Evolutionary conservation across 1,284 basidiomycete species (phyloP).

Genomic region (Trichosporon sp.): DNA sequence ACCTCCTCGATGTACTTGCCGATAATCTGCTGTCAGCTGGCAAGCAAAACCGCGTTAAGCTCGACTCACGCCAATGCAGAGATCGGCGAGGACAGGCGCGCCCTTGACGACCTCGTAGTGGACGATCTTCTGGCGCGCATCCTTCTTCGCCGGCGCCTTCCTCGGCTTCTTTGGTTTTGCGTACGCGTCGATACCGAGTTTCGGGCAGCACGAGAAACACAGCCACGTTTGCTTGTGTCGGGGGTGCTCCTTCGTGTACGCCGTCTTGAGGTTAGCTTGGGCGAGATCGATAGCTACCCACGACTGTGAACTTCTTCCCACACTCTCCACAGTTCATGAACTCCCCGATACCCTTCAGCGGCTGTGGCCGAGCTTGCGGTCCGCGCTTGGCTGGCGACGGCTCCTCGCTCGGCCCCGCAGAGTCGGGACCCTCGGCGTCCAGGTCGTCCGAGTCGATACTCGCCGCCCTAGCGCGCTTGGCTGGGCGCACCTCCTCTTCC

Average conservation of each 20-base stretch:
- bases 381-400: constrained; percentile 7
- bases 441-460: constrained; percentile 63
- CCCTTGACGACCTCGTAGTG: constrained; percentile 64
- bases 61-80: constrained; percentile 67
- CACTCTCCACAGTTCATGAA: constrained; percentile 80
- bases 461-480: constrained; percentile 40
- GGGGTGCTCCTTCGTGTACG: constrained; percentile 66
- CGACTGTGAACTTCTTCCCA: constrained; percentile 79
- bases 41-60: not conserved
- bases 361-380: constrained; percentile 39
- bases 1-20: constrained; percentile 83
- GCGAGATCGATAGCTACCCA: constrained; percentile 54
- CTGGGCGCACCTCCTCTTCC: constrained; percentile 30
- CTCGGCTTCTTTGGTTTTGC: constrained; percentile 59
- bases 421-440: constrained; percentile 48
- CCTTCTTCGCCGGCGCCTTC: constrained; percentile 53
- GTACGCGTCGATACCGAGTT: constrained; percentile 71
- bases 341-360: constrained; percentile 66
- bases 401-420: not conserved
- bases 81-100: constrained; percentile 64
- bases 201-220: constrained; percentile 73
- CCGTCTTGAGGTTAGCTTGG: constrained; percentile 57
- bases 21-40: constrained; percentile 60
- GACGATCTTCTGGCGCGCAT: constrained; percentile 52
- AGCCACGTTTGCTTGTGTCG: constrained; percentile 65